These are phyloP conservation scores for Fraxinus dipetala DNA, from an alignment of 305 asterid genomes.

Conservation along the genomic window DNA sequence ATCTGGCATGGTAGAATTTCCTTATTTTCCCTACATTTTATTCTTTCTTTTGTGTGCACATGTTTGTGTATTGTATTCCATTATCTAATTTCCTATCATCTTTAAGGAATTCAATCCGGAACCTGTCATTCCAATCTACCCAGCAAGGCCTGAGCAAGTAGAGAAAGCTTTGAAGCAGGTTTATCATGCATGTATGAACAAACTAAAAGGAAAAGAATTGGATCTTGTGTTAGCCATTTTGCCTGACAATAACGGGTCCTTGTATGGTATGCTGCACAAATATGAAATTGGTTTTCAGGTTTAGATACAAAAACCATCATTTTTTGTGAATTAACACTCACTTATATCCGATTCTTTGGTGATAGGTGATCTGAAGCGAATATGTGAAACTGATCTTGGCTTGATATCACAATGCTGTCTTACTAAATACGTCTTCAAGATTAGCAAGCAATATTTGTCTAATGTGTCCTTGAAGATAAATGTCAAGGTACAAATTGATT, in stretches of 20 bases:
- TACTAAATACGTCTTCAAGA: constrained; percentile 89
- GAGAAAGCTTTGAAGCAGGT: constrained; percentile 95
- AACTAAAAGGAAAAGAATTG: constrained; percentile 85
- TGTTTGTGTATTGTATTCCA: background rate
- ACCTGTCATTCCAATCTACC: constrained; percentile 83
- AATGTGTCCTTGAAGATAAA: constrained; percentile 97
- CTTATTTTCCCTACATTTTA: background rate
- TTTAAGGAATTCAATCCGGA: constrained; percentile 81
- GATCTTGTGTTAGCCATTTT: constrained; percentile 88
- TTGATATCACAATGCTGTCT: constrained; percentile 95
- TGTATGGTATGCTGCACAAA: constrained; percentile 57
- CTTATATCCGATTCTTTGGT: background rate
- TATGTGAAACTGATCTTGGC: constrained; percentile 98
- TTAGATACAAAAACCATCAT: background rate
- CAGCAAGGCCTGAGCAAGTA: constrained; percentile 87
- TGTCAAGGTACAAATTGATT: constrained; percentile 60
- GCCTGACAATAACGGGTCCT: constrained; percentile 91
- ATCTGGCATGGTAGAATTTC: constrained; percentile 82
- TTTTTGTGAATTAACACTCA: background rate
- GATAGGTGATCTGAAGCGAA: constrained; percentile 88
- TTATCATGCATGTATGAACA: constrained; percentile 68
- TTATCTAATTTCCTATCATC: constrained; percentile 15
- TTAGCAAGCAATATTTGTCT: constrained; percentile 96
- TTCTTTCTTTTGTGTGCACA: background rate
- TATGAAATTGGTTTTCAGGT: background rate